Evolutionary conservation across 192 early-diverging fungal genomes (phyloP).

Genomic region (Polychytrium aggregatum): DNA sequence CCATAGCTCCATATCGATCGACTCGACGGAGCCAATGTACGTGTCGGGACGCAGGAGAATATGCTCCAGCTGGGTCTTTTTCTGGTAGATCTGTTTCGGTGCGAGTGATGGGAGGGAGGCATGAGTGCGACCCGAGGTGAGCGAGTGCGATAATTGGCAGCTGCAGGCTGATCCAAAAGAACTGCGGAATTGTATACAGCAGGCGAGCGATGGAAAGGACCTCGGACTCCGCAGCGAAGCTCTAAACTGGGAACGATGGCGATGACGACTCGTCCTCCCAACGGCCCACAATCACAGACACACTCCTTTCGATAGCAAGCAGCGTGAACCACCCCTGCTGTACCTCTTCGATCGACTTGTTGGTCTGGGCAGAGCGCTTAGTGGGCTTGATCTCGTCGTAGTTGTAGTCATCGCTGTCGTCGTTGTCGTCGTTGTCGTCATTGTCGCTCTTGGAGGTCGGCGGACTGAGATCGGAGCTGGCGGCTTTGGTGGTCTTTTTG

Average conservation of each 20-base stretch:
- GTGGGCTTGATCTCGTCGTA: no score
- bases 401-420: no score
- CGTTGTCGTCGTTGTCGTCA: no score
- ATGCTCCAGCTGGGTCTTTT: conserved; percentile 91
- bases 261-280: no score
- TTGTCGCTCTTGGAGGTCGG: no score
- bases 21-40: conserved; percentile 89
- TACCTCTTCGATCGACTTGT: no score
- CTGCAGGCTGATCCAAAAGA: background rate
- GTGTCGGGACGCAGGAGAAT: conserved; percentile 90
- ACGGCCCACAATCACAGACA: no score
- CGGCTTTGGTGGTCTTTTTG: no score
- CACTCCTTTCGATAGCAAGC: no score
- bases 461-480: no score
- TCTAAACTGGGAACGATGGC: background rate
- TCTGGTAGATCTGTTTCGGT: conserved; percentile 81
- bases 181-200: background rate
- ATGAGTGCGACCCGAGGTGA: background rate
- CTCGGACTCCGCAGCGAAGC: background rate
- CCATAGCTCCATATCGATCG: conserved; percentile 73
- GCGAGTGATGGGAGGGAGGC: background rate
- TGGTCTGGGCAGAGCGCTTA: no score
- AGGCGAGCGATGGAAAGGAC: background rate
- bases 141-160: background rate
- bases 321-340: no score